Base-by-base conservation (phyloP, 1,284 basidiomycete genomes). In the Gymnopus androsaceus region DNA sequence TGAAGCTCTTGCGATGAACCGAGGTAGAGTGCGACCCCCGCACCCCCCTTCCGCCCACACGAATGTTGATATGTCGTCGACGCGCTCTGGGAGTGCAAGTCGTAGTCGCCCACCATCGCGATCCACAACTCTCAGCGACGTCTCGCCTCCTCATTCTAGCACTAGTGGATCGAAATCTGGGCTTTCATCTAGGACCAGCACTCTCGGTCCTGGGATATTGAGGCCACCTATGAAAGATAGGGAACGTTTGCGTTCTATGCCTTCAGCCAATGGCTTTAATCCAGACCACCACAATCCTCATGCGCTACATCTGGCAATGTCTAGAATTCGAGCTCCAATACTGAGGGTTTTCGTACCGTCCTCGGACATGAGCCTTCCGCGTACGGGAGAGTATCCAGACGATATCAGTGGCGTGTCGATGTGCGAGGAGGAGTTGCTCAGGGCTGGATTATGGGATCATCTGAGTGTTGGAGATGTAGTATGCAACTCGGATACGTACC, bases 401-500 rank as follows among this genome's bases (percentile, higher is more conserved):
- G 72, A 89, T 38, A 65, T 75, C 14, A 17, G 48, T n/a, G 48
- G 48, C 25, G 23, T 50, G 12, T 38, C 48, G 3, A 72, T 72
- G 5, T 89, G 87, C 66, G 84, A 89, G 65, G 75, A 80, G 42
- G 86, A 90, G 66, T 76, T 92, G 5, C 69, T 80, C 17, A 74
- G 77, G 1, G 77, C 79, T 2, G 85, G 82, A 0, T 74, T 92
- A 4, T 91, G 88, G 88, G 72, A 77, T 9, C 80, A 88, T 61
- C 77, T 92, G 31, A 87, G 84, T 2, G 78, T 78, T 0, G 89
- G 90, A 2, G 89, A 92, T 64, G 69, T 90, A 37, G 78, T 92
- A 21, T 90, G 85, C 68, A 92, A 92, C 66, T 92, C 49, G 89
- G 89, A 6, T 90, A 83, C 63, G 76, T 92, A 7, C 83, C 83